These are phyloP conservation scores for Plasmodium ovale DNA, from an alignment of 169 alveolate genomes.

Conservation along the genomic window DNA sequence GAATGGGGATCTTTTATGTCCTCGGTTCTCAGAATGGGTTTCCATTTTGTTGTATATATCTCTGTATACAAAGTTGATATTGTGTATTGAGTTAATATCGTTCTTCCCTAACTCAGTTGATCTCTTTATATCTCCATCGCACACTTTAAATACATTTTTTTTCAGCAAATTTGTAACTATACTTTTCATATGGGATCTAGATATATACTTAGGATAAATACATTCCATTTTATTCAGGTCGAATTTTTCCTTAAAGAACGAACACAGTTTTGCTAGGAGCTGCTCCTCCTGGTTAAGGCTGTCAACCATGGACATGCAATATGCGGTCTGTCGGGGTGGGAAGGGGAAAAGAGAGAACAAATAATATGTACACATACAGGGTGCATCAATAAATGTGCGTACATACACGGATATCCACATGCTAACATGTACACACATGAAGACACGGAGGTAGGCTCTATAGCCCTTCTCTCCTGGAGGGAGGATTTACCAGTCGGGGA, in stretches of 20 bases:
- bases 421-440: background rate
- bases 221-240: slow-evolving; percentile 78
- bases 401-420: background rate
- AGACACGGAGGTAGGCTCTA: background rate
- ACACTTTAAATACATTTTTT: slow-evolving; percentile 77
- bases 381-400: too few relatives aligned
- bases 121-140: slow-evolving; percentile 21
- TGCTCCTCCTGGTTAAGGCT: slow-evolving; percentile 80
- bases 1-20: background rate
- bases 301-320: slow-evolving; percentile 79
- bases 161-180: slow-evolving; percentile 65
- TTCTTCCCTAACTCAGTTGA: background rate
- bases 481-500: slow-evolving; percentile 33
- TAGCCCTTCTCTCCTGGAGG: background rate
- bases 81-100: slow-evolving; percentile 50
- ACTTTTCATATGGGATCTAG: slow-evolving; percentile 73
- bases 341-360: slow-evolving; percentile 8
- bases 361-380: background rate
- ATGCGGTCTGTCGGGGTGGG: slow-evolving; percentile 75
- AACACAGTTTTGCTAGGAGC: slow-evolving; percentile 79
- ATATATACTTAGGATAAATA: slow-evolving; percentile 78
- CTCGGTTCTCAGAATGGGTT: slow-evolving; percentile 7
- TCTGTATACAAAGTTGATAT: slow-evolving; percentile 50
- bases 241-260: slow-evolving; percentile 78
- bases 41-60: slow-evolving; percentile 34